Evolutionary conservation across 176 grass and related monocot genomes (phyloP), one percentile per base, ranked within the genome.

Genomic region (Lolium rigidum): DNA sequence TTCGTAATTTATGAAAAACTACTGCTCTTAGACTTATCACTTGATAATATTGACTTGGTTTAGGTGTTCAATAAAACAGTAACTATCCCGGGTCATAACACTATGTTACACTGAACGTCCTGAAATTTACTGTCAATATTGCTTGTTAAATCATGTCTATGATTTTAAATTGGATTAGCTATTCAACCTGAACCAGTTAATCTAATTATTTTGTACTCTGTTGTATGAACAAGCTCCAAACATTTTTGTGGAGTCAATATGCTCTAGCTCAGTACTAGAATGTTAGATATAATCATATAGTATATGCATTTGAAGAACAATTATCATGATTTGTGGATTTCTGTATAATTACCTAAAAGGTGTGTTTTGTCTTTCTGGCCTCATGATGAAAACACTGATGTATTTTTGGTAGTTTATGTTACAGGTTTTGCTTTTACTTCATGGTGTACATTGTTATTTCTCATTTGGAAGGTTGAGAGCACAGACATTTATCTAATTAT

Each of bases 41-140:
- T 56, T 75, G 2, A 14, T 5, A 85, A 85, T 20, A 31, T 70
- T 31, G 15, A 54, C 44, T 76, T 25, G 6, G 49, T 76, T 44
- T 62, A 64, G 44, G 56, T 44, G 12, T 82, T 65, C 49, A 57
- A 54, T 15, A 51, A 84, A 84, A 73, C n/a, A 84, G 4, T 68
- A 64, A 84, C 20, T 61, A 73, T 73, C 26, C 35, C 35, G 0
- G 47, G 14, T 52, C 71, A 82, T 41, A 38, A 78, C 61, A 66
- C 10, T 62, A 22, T 65, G 22, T 17, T 58, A 17, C 39, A 88
- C 58, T 69, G 37, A 67, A 69, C 1, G 16, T 21, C 51, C 9
- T 78, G 25, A 78, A 37, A 52, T 63, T 78, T 16, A 62, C 75
- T 41, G 10, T 4, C 1, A 6, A 5, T 2, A 48, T 82, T 37